Evolutionary conservation across 371 early-diverging fungal genomes (phyloP).

Genomic region (Nosema muscidifuracis): DNA sequence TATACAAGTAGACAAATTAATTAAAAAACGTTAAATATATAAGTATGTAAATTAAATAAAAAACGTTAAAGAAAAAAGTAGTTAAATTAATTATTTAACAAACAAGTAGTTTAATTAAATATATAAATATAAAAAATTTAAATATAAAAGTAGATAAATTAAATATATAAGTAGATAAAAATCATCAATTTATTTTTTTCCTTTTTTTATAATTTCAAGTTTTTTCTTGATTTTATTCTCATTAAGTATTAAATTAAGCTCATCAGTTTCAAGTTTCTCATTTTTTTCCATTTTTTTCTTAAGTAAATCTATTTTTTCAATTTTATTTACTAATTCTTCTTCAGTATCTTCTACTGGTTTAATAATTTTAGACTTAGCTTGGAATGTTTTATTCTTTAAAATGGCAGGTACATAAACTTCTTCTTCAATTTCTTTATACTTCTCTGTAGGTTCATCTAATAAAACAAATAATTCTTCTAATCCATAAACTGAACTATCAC

Average conservation of each 20-base stretch:
- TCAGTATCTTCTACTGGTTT: conserved; percentile 11
- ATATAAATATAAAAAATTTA: too few species aligned
- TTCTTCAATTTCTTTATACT: conserved; percentile 2
- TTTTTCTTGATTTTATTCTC: conserved; percentile 34
- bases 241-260: conserved; percentile 47
- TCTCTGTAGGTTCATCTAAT: conserved; percentile 34
- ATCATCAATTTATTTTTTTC: neutral
- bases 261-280: conserved; percentile 46
- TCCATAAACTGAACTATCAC: conserved; percentile 36
- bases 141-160: too few species aligned
- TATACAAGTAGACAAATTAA: too few species aligned
- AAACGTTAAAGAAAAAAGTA: too few species aligned
- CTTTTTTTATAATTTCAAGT: conserved; percentile 8
- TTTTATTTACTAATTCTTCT: conserved; percentile 21
- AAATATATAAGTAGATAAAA: too few species aligned
- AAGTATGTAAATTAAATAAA: too few species aligned
- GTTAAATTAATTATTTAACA: too few species aligned
- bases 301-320: conserved; percentile 49
- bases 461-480: conserved; percentile 28
- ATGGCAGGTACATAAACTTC: conserved; percentile 52
- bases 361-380: neutral
- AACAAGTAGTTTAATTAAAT: too few species aligned
- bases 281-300: conserved; percentile 48
- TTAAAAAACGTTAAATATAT: too few species aligned
- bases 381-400: neutral